Conservation (phyloP, 768 basidiomycete genomes). For the Serendipita indica region DNA sequence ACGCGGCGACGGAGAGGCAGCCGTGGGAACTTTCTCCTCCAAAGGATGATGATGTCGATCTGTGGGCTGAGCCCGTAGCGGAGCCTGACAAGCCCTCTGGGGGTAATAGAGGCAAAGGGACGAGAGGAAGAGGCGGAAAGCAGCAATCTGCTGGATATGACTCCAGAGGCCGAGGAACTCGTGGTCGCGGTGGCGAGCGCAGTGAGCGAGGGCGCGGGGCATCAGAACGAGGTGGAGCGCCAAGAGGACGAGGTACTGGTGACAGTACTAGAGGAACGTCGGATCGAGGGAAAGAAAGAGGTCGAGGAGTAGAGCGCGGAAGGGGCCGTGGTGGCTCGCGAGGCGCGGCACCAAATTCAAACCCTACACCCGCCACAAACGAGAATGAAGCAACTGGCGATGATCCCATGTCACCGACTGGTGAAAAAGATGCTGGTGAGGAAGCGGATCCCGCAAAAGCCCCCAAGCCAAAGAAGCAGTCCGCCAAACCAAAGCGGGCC, state of each 20-base stretch:
- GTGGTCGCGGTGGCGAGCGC: not conserved
- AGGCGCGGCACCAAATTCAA: not conserved
- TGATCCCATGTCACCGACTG: not conserved
- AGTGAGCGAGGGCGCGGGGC: not conserved
- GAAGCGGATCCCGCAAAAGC: not conserved
- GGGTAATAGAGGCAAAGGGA: not conserved
- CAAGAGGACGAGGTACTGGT: constrained; percentile 1
- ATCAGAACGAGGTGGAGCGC: not conserved
- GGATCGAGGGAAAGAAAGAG: constrained; percentile 10
- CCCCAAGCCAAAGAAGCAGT: not conserved
- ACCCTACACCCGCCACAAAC: not conserved
- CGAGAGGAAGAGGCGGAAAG: not conserved
- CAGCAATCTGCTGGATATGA: not conserved
- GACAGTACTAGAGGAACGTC: not conserved
- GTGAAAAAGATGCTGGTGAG: not conserved
- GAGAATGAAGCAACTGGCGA: not conserved
- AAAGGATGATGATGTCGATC: not conserved
- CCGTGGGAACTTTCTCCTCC: not conserved
- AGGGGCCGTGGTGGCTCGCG: not conserved
- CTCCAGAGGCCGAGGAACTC: not conserved
- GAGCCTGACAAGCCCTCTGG: constrained; percentile 1
- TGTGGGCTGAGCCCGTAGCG: not conserved
- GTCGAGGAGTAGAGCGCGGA: constrained; percentile 4
- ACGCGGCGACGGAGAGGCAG: not conserved
- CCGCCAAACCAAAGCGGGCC: not conserved